Percentiles rank a stretch among this genome's conserved stretches.
phyloP scores from a whole-genome alignment of 1,139 yeast genomes.

The Debaryomyces sp. region DNA sequence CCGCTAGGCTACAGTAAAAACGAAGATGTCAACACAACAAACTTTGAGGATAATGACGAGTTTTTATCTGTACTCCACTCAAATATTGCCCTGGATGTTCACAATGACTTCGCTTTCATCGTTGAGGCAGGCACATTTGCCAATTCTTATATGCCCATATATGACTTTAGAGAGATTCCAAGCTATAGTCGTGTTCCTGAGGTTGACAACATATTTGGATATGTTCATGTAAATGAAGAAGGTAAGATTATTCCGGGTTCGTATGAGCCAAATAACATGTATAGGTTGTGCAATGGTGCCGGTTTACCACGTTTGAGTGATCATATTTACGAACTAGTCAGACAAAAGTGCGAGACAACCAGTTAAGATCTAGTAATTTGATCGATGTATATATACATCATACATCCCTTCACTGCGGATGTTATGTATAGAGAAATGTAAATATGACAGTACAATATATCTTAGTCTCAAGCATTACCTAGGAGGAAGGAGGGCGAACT shows the following conservation, averaged over 20 bases:
- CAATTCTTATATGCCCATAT: slow-evolving; percentile 68
- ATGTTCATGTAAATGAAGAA: slow-evolving; percentile 58
- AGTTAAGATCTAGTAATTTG: background rate
- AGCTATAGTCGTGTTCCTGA: slow-evolving; percentile 71
- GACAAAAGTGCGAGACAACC: slow-evolving; percentile 13
- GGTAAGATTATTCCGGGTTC: slow-evolving; percentile 57
- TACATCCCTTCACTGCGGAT: background rate
- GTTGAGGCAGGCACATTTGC: slow-evolving; percentile 66
- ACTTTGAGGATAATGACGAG: slow-evolving; percentile 27
- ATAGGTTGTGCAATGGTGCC: slow-evolving; percentile 55
- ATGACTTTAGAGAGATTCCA: slow-evolving; percentile 71
- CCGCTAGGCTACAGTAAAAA: slow-evolving; percentile 27
- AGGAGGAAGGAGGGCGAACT: no score
- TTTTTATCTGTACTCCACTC: slow-evolving; percentile 34
- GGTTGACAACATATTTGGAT: slow-evolving; percentile 73
- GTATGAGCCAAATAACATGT: slow-evolving; percentile 64
- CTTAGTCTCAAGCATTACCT: background rate
- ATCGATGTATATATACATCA: background rate
- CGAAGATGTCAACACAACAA: slow-evolving; percentile 23
- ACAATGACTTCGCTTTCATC: slow-evolving; percentile 58
- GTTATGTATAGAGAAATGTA: background rate
- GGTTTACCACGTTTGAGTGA: slow-evolving; percentile 66
- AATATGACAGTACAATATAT: background rate
- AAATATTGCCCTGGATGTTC: slow-evolving; percentile 26
- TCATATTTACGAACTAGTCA: slow-evolving; percentile 47